Base-by-base conservation (phyloP, 2,329 filamentous ascomycete genomes). In the Thermoascus crustaceus region DNA sequence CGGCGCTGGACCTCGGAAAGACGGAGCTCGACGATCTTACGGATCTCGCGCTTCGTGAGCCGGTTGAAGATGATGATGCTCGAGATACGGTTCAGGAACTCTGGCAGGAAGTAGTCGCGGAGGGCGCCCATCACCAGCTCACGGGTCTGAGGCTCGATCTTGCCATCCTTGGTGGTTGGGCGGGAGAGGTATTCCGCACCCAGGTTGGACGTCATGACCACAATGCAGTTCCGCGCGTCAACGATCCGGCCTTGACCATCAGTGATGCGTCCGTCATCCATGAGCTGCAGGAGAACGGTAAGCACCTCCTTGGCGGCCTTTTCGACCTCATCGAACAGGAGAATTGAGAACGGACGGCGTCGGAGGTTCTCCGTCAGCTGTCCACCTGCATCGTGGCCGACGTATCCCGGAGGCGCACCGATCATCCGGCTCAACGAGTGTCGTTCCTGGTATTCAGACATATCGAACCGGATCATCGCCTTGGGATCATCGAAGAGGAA, bases 371-470 rank as follows among this genome's bases (percentile, higher is more conserved):
- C 91, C 0, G 91, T 98, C 35, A 98, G 76, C 60, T 98, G 91
- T 35, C 91, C 91, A 49, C 91, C 91, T 20, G 91, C 79, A 54
- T 98, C 91, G 58, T 98, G 89, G 10, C 91, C 91, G 40, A 98
- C 88, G 49, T 98, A 98, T 45, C 91, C 91, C 4, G 91, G 91
- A 13, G 91, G 91, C 13, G 91, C 88, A 58, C 91, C 91, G 50
- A 98, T 98, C 86, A 98, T 95, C 41, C 91, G 80, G 58, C 86
- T 94, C 9, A 98, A 76, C 1, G 89, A 83, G 60, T 98, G 91
- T 4, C 89, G 82, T 64, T 98, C 91, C 63, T 98, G 93, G 63
- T 98, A 98, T 64, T 98, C 91, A 4, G 89, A 96, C 91, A 98
- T 98, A 60, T 98, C 91, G 67, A 98, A 94, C 24, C 91, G 83